Evolutionary conservation across 805 yeast genomes (phyloP).

Genomic region (Lipomyces japonicus): DNA sequence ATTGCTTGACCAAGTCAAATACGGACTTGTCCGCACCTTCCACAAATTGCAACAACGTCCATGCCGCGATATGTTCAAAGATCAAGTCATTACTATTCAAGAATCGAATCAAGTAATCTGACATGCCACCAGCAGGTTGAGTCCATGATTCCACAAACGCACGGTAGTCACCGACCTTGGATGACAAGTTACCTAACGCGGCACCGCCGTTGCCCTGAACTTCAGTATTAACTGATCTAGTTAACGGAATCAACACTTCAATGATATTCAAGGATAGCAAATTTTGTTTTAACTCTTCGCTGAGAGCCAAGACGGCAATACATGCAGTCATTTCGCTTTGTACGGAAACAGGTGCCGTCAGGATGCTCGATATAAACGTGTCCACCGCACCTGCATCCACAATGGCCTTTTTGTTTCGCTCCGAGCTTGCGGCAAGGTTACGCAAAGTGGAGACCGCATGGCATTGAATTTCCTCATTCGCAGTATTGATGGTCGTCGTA

Average conservation of each 20-base stretch:
- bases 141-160: conserved; percentile 77
- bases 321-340: conserved; percentile 97
- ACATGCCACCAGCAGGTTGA: conserved; percentile 76
- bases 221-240: conserved; percentile 81
- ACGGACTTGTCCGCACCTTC: conserved; percentile 76
- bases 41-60: conserved; percentile 91
- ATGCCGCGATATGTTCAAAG: conserved; percentile 94
- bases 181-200: conserved; percentile 91
- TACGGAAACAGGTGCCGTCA: conserved; percentile 82
- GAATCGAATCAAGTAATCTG: conserved; percentile 76
- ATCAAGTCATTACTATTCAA: conserved; percentile 82
- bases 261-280: conserved; percentile 78
- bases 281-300: conserved; percentile 87
- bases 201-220: conserved; percentile 99
- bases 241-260: conserved; percentile 86
- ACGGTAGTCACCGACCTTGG: conserved; percentile 79
- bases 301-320: conserved; percentile 91
- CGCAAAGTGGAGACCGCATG: conserved; percentile 96
- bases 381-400: conserved; percentile 94
- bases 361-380: conserved; percentile 82
- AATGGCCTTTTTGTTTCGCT: conserved; percentile 84
- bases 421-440: conserved; percentile 92
- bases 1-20: conserved; percentile 34
- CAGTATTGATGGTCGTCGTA: conserved; percentile 8
- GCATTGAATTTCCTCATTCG: conserved; percentile 91